phyloP scores from a whole-genome alignment of 768 basidiomycete genomes.

The Boletus vermiculosoides region DNA sequence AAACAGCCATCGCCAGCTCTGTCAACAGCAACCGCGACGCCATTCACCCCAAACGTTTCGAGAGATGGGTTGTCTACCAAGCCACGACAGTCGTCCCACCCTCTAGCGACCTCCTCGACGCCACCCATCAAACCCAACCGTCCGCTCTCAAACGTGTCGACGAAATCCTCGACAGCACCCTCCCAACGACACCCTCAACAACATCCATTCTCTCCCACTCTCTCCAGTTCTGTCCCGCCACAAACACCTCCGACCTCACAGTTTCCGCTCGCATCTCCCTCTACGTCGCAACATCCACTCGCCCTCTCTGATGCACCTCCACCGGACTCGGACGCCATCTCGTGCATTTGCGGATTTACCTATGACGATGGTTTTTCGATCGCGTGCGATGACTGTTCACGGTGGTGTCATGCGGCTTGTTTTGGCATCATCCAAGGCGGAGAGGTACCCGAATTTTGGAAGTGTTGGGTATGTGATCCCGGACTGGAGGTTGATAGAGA shows the following conservation, averaged over 20 bases:
- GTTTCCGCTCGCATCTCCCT: conserved; percentile 17
- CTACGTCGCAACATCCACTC: conserved; percentile 22
- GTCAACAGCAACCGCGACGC: conserved; percentile 6
- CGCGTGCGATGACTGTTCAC: conserved; percentile 77
- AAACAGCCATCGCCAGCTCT: conserved; percentile 32
- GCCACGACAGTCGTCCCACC: conserved; percentile 16
- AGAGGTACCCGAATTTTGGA: conserved; percentile 70
- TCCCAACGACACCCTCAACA: conserved; percentile 14
- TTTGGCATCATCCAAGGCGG: conserved; percentile 56
- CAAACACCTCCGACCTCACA: conserved; percentile 16
- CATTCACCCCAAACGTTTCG: conserved; percentile 2
- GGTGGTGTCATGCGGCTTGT: conserved; percentile 85
- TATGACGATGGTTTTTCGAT: conserved; percentile 85
- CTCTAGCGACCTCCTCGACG: conserved; percentile 17
- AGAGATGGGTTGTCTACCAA: conserved; percentile 15
- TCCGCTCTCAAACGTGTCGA: conserved; percentile 8
- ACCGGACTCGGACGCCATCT: conserved; percentile 47
- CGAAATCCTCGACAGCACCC: conserved; percentile 17
- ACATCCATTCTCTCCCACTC: conserved; percentile 20
- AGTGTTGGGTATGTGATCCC: conserved; percentile 69
- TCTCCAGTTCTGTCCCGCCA: conserved; percentile 10
- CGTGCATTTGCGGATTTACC: conserved; percentile 72
- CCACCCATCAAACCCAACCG: conserved; percentile 11
- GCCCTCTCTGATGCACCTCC: conserved; percentile 21
- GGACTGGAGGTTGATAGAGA: conserved; percentile 44